Evolutionary conservation across 495 filamentous ascomycete genomes (phyloP), one percentile per base, ranked within the genome.

Genomic region (Neurospora sp.): DNA sequence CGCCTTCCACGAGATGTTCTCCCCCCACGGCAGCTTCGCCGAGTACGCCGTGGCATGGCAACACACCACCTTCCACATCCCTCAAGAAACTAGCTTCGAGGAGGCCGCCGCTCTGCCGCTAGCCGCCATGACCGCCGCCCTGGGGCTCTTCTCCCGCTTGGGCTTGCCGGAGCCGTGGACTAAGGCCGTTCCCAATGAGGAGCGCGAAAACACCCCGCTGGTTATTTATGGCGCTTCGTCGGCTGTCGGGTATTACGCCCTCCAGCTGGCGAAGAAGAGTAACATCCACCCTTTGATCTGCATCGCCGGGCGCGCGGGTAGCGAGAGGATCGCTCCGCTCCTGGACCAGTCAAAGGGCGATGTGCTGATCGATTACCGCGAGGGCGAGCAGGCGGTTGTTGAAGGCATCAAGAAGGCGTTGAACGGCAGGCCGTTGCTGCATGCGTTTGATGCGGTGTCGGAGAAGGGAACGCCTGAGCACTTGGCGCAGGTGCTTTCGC

Each of bases 281-380:
- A 89, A 92, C 75, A 90, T 94, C 73, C 91, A 93, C 78, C 92
- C 92, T 0, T 73, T 94, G n/a, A 89, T 94, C 71, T 87, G 81
- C 44, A 83, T 94, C 6, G 91, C 92, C 1, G 92, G 92, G 1
- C 81, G 82, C 22, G 88, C 88, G 11, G 53, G 53, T 14, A 79
- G 77, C 14, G 48, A 85, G 5, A 88, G 87, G 75, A 89, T 93
- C 1, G 84, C 88, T 77, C 79, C 76, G 0, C 78, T 93, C 40
- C 84, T 95, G 48, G 89, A 91, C 77, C 78, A 77, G 42, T 75
- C 75, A 70, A 92, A 91, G 78, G 92, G 92, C 68, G 92, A 95
- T 76, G 79, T 82, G 0, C 82, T 94, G 20, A 75, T 94, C 70
- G 92, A 94, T 81, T 94, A 95, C 76, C 90, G 92, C 22, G 79